Conservation (phyloP, 2,329 filamentous ascomycete species). For the Capronia americana region DNA sequence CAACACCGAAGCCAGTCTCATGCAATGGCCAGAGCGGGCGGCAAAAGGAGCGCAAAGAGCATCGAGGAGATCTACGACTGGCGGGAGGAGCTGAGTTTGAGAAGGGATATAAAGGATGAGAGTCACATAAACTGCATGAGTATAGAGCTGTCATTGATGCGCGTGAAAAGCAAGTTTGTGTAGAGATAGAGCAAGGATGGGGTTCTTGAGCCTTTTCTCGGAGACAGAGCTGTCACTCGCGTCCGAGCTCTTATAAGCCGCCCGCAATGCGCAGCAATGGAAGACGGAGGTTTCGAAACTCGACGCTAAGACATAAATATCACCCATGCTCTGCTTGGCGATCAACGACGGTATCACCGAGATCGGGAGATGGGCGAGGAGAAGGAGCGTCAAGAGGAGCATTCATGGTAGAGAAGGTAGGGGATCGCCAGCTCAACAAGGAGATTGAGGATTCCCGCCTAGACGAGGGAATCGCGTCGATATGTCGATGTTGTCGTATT, state of each 20-base stretch:
- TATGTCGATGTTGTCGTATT: not conserved
- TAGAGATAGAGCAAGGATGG: not conserved
- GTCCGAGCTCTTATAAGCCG: not conserved
- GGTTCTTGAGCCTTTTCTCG: not conserved
- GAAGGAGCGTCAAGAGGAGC: not conserved
- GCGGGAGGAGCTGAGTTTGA: not conserved
- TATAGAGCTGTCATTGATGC: not conserved
- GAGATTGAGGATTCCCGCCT: too few species aligned
- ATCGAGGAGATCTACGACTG: not conserved
- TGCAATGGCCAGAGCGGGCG: not conserved
- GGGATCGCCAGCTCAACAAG: not conserved
- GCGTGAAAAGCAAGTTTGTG: not conserved
- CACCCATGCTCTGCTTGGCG: not conserved
- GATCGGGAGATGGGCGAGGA: not conserved
- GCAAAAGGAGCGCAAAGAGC: not conserved
- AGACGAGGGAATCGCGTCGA: not conserved
- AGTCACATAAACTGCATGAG: not conserved
- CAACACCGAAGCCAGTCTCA: not conserved
- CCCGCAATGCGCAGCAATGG: not conserved
- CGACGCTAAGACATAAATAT: slow-evolving; percentile 2
- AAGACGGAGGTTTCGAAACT: not conserved
- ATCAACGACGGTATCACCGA: not conserved
- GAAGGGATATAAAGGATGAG: not conserved
- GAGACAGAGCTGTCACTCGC: not conserved
- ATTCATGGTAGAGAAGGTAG: not conserved